Evolutionary conservation across 805 yeast species (phyloP).

Genomic region (Candida boleticola): DNA sequence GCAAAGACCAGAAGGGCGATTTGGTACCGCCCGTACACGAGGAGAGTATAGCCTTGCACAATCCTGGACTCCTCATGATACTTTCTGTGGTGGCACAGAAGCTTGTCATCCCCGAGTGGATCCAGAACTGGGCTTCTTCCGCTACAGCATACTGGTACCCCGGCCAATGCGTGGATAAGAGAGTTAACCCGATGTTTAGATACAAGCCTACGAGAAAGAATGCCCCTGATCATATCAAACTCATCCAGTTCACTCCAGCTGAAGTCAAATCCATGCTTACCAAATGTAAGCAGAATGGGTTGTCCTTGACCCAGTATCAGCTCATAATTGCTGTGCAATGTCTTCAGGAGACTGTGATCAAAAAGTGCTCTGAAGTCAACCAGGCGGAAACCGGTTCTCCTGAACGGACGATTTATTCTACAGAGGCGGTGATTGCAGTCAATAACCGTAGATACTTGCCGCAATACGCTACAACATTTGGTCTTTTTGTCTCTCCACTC

Average conservation of each 20-base stretch:
- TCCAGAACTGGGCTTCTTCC: background rate
- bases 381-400: background rate
- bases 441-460: conserved; percentile 13
- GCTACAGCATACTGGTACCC: conserved; percentile 2
- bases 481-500: background rate
- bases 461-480: conserved; percentile 6
- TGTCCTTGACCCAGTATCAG: conserved; percentile 21
- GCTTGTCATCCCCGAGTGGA: conserved; percentile 1
- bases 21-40: background rate
- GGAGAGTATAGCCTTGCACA: background rate
- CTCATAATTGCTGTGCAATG: conserved; percentile 13
- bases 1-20: background rate
- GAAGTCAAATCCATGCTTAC: conserved; percentile 10
- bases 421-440: conserved; percentile 9
- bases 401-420: background rate
- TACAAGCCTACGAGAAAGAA: conserved; percentile 7
- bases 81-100: background rate
- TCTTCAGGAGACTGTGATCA: conserved; percentile 16
- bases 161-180: conserved; percentile 6
- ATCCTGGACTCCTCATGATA: background rate
- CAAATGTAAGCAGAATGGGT: conserved; percentile 12
- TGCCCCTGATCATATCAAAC: conserved; percentile 8
- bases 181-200: conserved; percentile 12
- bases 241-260: conserved; percentile 12
- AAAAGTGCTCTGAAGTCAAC: conserved; percentile 2